Conservation (phyloP, 352 stramenopile genomes). For the Phytophthora meadii region DNA sequence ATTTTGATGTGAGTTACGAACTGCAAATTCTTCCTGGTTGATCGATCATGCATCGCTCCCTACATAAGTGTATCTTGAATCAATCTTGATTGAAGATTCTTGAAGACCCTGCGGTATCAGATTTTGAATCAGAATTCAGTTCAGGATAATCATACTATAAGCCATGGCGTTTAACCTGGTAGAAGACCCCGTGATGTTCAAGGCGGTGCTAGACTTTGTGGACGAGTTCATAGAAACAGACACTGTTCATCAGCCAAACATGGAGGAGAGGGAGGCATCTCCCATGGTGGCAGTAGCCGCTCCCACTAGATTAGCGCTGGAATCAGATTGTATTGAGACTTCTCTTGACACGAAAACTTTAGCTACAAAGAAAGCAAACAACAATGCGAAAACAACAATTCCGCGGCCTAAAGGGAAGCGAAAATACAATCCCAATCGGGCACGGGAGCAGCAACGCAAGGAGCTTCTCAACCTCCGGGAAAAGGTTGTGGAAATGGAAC, state of each 20-base stretch:
- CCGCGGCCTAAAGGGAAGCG: constrained; percentile 27
- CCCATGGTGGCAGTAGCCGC: constrained; percentile 19
- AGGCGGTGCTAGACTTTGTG: constrained; percentile 43
- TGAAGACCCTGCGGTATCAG: no score
- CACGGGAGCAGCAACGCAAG: constrained; percentile 44
- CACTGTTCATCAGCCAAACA: background rate
- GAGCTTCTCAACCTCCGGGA: constrained; percentile 55
- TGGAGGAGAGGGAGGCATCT: background rate
- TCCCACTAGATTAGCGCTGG: constrained; percentile 15
- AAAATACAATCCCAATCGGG: constrained; percentile 48
- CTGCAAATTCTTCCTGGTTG: no score
- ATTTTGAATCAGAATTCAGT: no score
- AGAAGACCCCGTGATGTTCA: constrained; percentile 37
- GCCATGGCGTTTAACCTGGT: constrained; percentile 30
- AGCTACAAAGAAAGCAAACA: constrained; percentile 11
- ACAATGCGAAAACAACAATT: background rate
- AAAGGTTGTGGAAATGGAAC: constrained; percentile 51
- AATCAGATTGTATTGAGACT: background rate
- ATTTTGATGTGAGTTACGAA: background rate
- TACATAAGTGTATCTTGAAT: no score
- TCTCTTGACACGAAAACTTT: background rate
- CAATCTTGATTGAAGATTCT: no score
- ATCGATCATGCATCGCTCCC: no score
- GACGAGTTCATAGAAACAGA: constrained; percentile 26
- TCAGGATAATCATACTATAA: background rate